Evolutionary conservation across 495 filamentous ascomycete species (phyloP).

Genomic region (Aspergillus cavernicola): DNA sequence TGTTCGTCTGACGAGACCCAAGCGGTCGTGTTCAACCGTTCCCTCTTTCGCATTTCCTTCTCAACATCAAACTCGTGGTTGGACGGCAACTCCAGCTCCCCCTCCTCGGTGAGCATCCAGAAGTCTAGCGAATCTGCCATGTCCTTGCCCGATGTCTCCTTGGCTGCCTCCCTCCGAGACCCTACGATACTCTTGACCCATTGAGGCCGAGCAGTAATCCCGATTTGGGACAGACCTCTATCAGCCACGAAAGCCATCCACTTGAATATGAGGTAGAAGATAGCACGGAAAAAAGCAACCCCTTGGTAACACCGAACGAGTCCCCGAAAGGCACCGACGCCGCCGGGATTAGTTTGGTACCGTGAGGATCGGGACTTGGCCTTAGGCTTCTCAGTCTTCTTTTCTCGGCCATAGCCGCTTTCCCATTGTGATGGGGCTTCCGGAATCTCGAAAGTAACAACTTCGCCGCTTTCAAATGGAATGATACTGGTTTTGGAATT

Average conservation of each 20-base stretch:
- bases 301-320: constrained; percentile 70
- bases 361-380: constrained; percentile 33
- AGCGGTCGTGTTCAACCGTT: constrained; percentile 27
- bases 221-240: constrained; percentile 53
- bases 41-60: constrained; percentile 60
- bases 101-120: constrained; percentile 55
- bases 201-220: constrained; percentile 58
- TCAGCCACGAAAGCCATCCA: constrained; percentile 55
- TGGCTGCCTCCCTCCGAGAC: constrained; percentile 17
- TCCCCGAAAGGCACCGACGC: constrained; percentile 72
- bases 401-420: constrained; percentile 68
- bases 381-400: constrained; percentile 52
- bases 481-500: constrained; percentile 29
- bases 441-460: constrained; percentile 33
- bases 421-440: constrained; percentile 33
- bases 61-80: constrained; percentile 73
- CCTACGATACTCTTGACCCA: constrained; percentile 50
- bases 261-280: constrained; percentile 61
- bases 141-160: constrained; percentile 15
- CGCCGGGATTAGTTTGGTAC: constrained; percentile 49
- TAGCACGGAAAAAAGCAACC: constrained; percentile 67
- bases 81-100: constrained; percentile 52
- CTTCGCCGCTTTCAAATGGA: constrained; percentile 28
- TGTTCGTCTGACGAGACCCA: constrained; percentile 51
- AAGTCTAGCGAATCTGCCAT: constrained; percentile 47